phyloP scores from a whole-genome alignment of 2,329 filamentous ascomycete genomes.

The Colletotrichum orchidophilum region DNA sequence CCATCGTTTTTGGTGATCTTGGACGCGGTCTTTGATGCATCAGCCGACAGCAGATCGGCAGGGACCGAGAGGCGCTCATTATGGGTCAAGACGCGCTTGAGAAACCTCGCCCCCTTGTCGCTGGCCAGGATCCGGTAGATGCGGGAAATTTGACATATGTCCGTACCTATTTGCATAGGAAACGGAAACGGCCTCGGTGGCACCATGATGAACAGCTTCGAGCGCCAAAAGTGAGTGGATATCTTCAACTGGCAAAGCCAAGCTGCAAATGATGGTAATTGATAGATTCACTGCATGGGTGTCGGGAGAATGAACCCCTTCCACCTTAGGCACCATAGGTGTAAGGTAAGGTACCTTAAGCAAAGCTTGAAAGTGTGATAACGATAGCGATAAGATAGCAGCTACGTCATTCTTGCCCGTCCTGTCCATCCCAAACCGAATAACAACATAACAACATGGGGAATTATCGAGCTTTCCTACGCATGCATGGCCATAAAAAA shows the following conservation, averaged over 20 bases:
- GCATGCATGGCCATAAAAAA: constrained; percentile 7
- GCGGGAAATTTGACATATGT: constrained; percentile 77
- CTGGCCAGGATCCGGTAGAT: constrained; percentile 67
- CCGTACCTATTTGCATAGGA: constrained; percentile 77
- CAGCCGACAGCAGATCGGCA: constrained; percentile 22
- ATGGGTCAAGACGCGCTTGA: constrained; percentile 56
- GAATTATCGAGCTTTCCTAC: constrained; percentile 7
- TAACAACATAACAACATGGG: constrained; percentile 4
- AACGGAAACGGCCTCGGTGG: constrained; percentile 62
- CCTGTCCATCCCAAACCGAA: background rate
- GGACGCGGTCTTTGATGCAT: too few species aligned
- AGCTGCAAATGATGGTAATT: background rate
- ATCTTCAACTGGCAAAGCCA: background rate
- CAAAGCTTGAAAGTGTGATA: background rate
- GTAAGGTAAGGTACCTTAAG: background rate
- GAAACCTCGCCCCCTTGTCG: constrained; percentile 53
- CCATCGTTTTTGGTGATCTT: background rate
- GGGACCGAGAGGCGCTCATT: constrained; percentile 46
- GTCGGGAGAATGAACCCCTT: background rate
- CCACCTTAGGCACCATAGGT: background rate
- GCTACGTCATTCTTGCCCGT: constrained; percentile 18
- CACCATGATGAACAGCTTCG: background rate
- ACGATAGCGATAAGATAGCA: constrained; percentile 26
- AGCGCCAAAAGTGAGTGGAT: background rate
- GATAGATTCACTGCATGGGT: background rate